Percentiles rank a stretch among this genome's conserved stretches.
Conservation (phyloP, 306 rosid species). For the Trifolium subterraneum region DNA sequence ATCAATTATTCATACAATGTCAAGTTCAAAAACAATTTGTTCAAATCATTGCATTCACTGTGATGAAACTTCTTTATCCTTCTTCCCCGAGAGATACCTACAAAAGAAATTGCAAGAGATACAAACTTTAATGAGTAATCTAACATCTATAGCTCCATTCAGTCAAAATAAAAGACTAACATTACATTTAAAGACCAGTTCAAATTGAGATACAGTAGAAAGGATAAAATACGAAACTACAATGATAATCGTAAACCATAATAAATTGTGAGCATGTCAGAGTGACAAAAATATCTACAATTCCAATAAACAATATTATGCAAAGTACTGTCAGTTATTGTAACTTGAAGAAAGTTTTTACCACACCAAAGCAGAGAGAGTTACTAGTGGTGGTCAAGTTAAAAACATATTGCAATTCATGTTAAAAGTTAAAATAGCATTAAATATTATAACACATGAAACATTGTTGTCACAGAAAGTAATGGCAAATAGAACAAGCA, state of each 20-base stretch:
- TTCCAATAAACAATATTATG: background rate
- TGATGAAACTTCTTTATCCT: conserved; percentile 52
- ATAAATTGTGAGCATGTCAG: background rate
- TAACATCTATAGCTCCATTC: conserved; percentile 1
- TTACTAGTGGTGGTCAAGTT: background rate
- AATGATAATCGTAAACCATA: conserved; percentile 19
- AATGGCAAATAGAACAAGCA: conserved; percentile 6
- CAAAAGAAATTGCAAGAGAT: conserved; percentile 26
- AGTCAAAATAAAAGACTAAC: conserved; percentile 22
- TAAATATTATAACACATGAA: background rate
- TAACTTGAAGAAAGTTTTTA: conserved; percentile 14
- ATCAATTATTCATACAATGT: conserved; percentile 38
- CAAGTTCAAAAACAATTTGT: conserved; percentile 30
- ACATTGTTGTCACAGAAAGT: conserved; percentile 1
- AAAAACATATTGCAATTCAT: conserved; percentile 1
- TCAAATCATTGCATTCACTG: conserved; percentile 37
- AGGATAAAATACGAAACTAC: conserved; percentile 15
- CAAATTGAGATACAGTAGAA: background rate
- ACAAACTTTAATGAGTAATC: conserved; percentile 15
- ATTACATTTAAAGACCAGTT: conserved; percentile 10
- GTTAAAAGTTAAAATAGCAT: conserved; percentile 18
- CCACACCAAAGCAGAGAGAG: background rate
- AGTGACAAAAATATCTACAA: conserved; percentile 1
- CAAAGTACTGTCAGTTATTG: conserved; percentile 25
- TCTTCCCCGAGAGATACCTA: conserved; percentile 47